Conservation (phyloP, 352 stramenopile species). For the Phytopythium aichiense region DNA sequence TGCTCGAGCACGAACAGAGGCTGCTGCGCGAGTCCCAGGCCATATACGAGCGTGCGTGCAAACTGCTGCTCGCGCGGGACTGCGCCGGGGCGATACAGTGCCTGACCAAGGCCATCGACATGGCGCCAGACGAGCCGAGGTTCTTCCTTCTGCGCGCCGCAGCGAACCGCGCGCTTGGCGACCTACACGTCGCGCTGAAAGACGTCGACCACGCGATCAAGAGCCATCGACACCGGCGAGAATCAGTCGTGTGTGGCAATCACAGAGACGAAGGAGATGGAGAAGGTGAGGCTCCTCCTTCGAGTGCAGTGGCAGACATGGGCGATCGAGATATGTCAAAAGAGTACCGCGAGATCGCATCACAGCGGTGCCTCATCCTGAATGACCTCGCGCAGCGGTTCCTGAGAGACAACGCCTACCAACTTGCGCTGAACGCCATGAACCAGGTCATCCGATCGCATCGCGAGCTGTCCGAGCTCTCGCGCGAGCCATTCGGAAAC, state of each 20-base stretch:
- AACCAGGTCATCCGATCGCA: conserved; percentile 73
- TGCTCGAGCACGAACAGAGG: conserved; percentile 63
- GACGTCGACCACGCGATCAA: conserved; percentile 59
- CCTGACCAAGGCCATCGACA: conserved; percentile 61
- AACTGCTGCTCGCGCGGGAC: conserved; percentile 43
- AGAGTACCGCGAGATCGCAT: conserved; percentile 60
- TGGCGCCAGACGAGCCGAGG: conserved; percentile 62
- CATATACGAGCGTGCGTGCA: conserved; percentile 64
- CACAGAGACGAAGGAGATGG: background rate
- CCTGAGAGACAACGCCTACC: conserved; percentile 46
- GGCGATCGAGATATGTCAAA: conserved; percentile 29
- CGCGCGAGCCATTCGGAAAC: conserved; percentile 37
- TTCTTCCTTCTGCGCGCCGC: conserved; percentile 69
- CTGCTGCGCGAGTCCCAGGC: conserved; percentile 63
- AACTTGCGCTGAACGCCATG: conserved; percentile 75
- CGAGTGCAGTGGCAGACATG: background rate
- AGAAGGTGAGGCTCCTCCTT: background rate
- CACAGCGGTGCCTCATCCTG: conserved; percentile 69
- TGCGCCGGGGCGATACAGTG: conserved; percentile 57
- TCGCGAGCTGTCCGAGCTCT: conserved; percentile 38
- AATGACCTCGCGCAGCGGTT: conserved; percentile 68
- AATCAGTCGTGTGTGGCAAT: background rate
- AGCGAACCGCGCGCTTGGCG: conserved; percentile 53
- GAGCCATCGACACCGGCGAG: conserved; percentile 35
- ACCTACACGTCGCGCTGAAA: conserved; percentile 51